These are phyloP conservation scores for Scolecobasidium constrictum DNA, from an alignment of 2,329 filamentous ascomycete species.

Conservation along the genomic window DNA sequence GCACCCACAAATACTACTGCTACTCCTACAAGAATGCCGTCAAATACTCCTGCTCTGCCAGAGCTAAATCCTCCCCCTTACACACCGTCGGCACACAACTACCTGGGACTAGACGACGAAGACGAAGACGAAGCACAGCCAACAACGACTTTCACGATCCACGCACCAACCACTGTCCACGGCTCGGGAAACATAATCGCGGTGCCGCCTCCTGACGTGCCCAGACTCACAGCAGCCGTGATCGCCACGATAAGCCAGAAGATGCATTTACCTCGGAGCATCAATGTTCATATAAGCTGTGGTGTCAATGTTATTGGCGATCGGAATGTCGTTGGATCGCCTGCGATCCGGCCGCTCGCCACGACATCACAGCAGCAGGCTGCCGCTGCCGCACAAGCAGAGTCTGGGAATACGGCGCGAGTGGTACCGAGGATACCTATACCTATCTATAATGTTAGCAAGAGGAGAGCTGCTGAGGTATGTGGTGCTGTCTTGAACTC, in stretches of 20 bases:
- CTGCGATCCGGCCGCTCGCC: not conserved
- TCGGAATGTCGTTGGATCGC: constrained; percentile 32
- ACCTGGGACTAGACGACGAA: not conserved
- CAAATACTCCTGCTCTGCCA: not conserved
- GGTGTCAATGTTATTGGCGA: constrained; percentile 25
- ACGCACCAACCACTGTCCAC: constrained; percentile 35
- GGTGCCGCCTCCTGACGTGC: constrained; percentile 30
- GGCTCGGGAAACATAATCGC: constrained; percentile 41
- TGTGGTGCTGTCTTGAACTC: not conserved
- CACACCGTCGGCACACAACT: not conserved
- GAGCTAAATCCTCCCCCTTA: not conserved
- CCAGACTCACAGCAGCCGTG: constrained; percentile 33
- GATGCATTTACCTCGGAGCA: constrained; percentile 1
- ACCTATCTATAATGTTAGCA: no score
- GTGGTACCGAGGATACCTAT: no score
- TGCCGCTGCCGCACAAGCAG: not conserved
- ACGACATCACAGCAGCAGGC: not conserved
- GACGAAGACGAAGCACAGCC: not conserved
- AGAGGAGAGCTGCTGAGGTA: constrained; percentile 3
- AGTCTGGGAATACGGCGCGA: no score
- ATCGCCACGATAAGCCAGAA: constrained; percentile 27
- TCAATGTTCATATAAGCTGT: constrained; percentile 10
- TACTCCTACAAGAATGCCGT: not conserved
- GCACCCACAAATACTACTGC: not conserved
- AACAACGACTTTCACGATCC: constrained; percentile 32